A percentile compares a stretch with the other conserved stretches of the same genome.
These are phyloP conservation scores for Citrus glauca DNA, from an alignment of 345 rosid species.

Conservation along the genomic window DNA sequence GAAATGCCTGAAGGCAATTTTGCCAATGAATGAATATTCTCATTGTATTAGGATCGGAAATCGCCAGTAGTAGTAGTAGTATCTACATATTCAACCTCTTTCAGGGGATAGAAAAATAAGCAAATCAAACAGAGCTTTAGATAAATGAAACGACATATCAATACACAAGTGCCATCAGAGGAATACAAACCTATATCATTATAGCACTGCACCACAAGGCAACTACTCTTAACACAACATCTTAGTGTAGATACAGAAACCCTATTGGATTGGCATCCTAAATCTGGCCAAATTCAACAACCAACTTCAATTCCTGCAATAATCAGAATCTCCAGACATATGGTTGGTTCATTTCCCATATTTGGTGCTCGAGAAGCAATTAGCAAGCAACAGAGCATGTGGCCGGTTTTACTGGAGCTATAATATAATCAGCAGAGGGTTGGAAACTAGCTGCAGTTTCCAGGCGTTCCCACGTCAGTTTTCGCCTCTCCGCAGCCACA, in stretches of 20 bases:
- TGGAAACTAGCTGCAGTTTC: conserved; percentile 46
- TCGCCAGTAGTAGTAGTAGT: neutral
- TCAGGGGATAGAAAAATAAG: conserved; percentile 9
- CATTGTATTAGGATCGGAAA: neutral
- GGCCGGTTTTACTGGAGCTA: conserved; percentile 34
- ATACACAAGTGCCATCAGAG: conserved; percentile 23
- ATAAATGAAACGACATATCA: conserved; percentile 15
- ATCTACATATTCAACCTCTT: conserved; percentile 6
- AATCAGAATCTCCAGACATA: too few species aligned
- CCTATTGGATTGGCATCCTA: conserved; percentile 13
- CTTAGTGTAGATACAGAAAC: conserved; percentile 18
- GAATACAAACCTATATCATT: conserved; percentile 22
- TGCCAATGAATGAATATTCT: neutral
- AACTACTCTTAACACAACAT: conserved; percentile 23
- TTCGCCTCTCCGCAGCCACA: conserved; percentile 54
- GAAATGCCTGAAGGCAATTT: neutral
- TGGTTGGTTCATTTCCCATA: neutral
- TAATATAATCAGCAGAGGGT: conserved; percentile 19
- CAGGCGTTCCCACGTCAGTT: conserved; percentile 60
- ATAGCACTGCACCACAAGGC: conserved; percentile 1
- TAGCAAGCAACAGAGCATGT: conserved; percentile 51
- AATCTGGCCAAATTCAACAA: conserved; percentile 11
- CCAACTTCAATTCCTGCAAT: conserved; percentile 12
- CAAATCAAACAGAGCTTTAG: conserved; percentile 18
- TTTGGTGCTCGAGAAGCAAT: conserved; percentile 4